These are phyloP conservation scores for Pleurotus ostreatus DNA, from an alignment of 768 basidiomycete species.

Conservation along the genomic window DNA sequence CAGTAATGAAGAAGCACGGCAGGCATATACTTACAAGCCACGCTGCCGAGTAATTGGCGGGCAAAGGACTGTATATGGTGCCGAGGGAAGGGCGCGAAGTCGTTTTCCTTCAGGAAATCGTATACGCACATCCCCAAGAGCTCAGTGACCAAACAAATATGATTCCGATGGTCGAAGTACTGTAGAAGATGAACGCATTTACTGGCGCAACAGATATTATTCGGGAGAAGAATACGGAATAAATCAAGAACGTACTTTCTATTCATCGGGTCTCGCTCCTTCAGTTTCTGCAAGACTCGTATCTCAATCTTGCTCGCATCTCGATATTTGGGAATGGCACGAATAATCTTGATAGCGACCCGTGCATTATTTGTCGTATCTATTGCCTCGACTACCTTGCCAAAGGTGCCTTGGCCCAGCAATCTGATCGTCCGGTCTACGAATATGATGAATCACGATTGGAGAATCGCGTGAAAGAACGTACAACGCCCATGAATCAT, in stretches of 20 bases:
- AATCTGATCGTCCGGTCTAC: slow-evolving; percentile 88
- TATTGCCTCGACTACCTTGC: slow-evolving; percentile 94
- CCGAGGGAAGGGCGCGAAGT: slow-evolving; percentile 94
- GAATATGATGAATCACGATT: slow-evolving; percentile 13
- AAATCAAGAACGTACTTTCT: slow-evolving; percentile 58
- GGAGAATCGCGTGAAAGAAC: slow-evolving; percentile 23
- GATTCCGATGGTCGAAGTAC: slow-evolving; percentile 96
- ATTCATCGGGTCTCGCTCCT: slow-evolving; percentile 84
- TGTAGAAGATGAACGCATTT: slow-evolving; percentile 96
- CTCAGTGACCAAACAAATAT: slow-evolving; percentile 96
- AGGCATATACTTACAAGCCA: slow-evolving; percentile 73
- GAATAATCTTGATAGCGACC: slow-evolving; percentile 98
- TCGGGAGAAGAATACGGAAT: slow-evolving; percentile 10
- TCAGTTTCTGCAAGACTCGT: slow-evolving; percentile 88
- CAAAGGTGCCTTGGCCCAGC: slow-evolving; percentile 97
- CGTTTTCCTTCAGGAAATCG: slow-evolving; percentile 98
- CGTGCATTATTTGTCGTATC: slow-evolving; percentile 70
- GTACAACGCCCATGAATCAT: slow-evolving; percentile 82
- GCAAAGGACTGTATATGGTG: slow-evolving; percentile 97
- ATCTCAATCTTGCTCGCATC: slow-evolving; percentile 99
- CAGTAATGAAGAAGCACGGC: background rate
- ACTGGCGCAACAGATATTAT: slow-evolving; percentile 39
- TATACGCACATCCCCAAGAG: slow-evolving; percentile 97
- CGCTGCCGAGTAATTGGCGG: slow-evolving; percentile 83
- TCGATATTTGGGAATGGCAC: slow-evolving; percentile 97